Conservation (phyloP, 371 early-diverging fungal genomes). For the Syncephalastrum racemosum region DNA sequence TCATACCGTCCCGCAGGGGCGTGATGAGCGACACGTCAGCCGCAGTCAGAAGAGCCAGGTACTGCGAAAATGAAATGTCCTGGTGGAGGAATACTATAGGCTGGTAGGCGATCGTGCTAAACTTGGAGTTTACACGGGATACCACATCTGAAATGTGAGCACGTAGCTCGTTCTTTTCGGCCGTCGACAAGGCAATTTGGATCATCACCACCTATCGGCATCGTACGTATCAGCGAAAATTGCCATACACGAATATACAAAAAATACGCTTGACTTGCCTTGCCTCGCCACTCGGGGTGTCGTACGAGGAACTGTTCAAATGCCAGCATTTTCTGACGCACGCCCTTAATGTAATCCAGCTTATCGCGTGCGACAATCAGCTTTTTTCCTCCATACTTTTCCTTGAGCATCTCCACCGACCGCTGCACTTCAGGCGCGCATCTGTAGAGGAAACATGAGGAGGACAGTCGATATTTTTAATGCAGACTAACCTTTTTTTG, state of each 20-base stretch:
- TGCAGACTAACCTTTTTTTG: slow-evolving; percentile 48
- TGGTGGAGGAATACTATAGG: slow-evolving; percentile 96
- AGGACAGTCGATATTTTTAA: neutral
- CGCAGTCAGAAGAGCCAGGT: slow-evolving; percentile 92
- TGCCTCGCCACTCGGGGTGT: slow-evolving; percentile 89
- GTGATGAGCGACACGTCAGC: slow-evolving; percentile 97
- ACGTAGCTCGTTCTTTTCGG: slow-evolving; percentile 71
- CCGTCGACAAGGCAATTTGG: slow-evolving; percentile 74
- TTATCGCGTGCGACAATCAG: slow-evolving; percentile 98
- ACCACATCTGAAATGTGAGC: slow-evolving; percentile 91
- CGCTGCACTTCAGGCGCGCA: slow-evolving; percentile 55
- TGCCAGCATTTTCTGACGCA: slow-evolving; percentile 94
- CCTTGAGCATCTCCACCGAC: slow-evolving; percentile 75
- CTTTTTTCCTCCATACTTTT: slow-evolving; percentile 91
- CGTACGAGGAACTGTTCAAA: slow-evolving; percentile 89
- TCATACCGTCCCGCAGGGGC: slow-evolving; percentile 98
- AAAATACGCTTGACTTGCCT: slow-evolving; percentile 47
- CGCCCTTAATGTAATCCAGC: slow-evolving; percentile 98
- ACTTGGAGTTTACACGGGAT: slow-evolving; percentile 90
- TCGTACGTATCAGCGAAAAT: too few species aligned
- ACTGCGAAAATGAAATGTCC: slow-evolving; percentile 88
- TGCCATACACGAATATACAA: too few species aligned
- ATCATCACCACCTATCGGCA: slow-evolving; percentile 74
- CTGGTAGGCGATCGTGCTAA: slow-evolving; percentile 89
- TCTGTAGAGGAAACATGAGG: slow-evolving; percentile 1